phyloP scores from a whole-genome alignment of 345 rosid species.

The Pelargonium nanum region DNA sequence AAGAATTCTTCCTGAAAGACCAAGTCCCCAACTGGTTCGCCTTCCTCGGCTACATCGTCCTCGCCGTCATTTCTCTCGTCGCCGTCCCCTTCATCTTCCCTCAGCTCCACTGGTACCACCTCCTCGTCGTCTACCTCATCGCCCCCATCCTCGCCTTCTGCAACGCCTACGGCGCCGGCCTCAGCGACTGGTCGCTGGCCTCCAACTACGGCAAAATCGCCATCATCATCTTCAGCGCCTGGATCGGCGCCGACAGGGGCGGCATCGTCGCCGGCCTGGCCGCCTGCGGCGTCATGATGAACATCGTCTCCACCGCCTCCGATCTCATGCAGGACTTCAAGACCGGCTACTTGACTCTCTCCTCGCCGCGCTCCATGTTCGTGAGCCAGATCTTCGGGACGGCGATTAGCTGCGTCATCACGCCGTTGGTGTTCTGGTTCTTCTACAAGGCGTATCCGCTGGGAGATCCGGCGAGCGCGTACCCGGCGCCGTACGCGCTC shows the following conservation, averaged over 20 bases:
- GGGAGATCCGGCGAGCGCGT: conserved; percentile 54
- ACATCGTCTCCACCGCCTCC: conserved; percentile 89
- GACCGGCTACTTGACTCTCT: conserved; percentile 79
- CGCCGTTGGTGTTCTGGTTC: conserved; percentile 75
- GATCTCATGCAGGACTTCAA: conserved; percentile 92
- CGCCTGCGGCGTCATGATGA: conserved; percentile 91
- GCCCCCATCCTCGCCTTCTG: conserved; percentile 82
- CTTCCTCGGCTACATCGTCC: conserved; percentile 35
- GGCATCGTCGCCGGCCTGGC: conserved; percentile 79
- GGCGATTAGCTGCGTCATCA: conserved; percentile 52
- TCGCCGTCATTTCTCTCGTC: conserved; percentile 41
- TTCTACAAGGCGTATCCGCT: conserved; percentile 66
- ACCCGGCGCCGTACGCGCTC: conserved; percentile 68
- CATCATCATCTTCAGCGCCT: conserved; percentile 65
- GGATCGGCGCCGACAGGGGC: conserved; percentile 58
- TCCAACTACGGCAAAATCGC: conserved; percentile 80
- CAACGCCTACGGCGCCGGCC: conserved; percentile 84
- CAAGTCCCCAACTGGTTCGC: conserved; percentile 63
- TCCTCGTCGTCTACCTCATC: conserved; percentile 48
- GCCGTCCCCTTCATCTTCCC: conserved; percentile 56
- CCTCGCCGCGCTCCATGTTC: conserved; percentile 87
- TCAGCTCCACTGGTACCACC: conserved; percentile 68
- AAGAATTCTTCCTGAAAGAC: conserved; percentile 56
- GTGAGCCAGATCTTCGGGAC: conserved; percentile 72
- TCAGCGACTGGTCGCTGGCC: conserved; percentile 83